A percentile compares a stretch with the other conserved stretches of the same genome.
Evolutionary conservation across 176 grass and related monocot species (phyloP).

Genomic region (Alloteropsis semialata): DNA sequence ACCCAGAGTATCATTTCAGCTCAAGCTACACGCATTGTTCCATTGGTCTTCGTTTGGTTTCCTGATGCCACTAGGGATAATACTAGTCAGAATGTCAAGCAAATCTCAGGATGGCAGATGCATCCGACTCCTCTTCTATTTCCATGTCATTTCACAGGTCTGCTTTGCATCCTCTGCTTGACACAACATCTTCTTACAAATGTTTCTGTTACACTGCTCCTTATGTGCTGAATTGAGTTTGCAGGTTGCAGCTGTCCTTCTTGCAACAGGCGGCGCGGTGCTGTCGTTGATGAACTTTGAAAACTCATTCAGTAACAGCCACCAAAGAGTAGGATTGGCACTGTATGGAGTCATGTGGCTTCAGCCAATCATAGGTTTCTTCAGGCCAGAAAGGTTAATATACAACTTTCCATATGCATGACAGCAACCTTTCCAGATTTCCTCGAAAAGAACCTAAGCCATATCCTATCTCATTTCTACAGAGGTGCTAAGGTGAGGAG

Average conservation of each 20-base stretch:
- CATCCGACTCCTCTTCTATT: slow-evolving; percentile 67
- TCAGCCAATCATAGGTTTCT: slow-evolving; percentile 83
- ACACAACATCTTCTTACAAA: not conserved
- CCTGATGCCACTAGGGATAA: slow-evolving; percentile 85
- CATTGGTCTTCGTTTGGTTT: slow-evolving; percentile 88
- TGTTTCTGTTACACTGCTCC: not conserved
- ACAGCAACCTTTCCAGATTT: not conserved
- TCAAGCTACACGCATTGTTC: slow-evolving; percentile 87
- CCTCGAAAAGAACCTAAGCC: not conserved
- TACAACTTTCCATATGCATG: not conserved
- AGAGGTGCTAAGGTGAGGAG: slow-evolving; percentile 74
- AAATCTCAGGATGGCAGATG: slow-evolving; percentile 42
- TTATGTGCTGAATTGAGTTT: not conserved
- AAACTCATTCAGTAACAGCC: slow-evolving; percentile 90
- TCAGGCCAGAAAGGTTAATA: slow-evolving; percentile 74
- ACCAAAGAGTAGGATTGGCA: slow-evolving; percentile 79
- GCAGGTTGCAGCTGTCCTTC: slow-evolving; percentile 70
- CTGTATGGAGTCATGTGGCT: slow-evolving; percentile 81
- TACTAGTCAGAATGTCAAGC: slow-evolving; percentile 72
- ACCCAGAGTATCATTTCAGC: slow-evolving; percentile 60
- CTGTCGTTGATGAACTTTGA: slow-evolving; percentile 83
- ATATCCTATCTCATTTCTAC: not conserved
- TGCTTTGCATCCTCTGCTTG: not conserved
- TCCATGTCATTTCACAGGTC: slow-evolving; percentile 84
- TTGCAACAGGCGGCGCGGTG: slow-evolving; percentile 70